Evolutionary conservation across 768 basidiomycete genomes (phyloP).

Genomic region (Russula virescens): DNA sequence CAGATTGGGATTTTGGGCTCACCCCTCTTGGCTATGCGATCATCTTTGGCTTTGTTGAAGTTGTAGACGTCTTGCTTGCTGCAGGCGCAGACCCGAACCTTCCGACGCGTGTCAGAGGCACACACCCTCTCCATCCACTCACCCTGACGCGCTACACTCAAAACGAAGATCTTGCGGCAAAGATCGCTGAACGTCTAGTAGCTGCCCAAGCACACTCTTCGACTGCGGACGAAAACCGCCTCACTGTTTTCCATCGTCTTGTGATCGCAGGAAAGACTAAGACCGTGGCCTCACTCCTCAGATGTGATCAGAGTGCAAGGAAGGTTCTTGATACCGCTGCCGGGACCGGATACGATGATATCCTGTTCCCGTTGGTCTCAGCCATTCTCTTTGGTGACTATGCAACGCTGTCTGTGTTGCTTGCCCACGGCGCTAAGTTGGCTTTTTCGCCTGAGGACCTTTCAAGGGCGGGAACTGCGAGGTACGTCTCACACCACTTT

Average conservation of each 20-base stretch:
- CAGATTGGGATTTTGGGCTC: slow-evolving; percentile 57
- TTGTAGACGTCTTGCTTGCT: slow-evolving; percentile 42
- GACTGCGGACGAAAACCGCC: slow-evolving; percentile 28
- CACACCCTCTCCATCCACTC: slow-evolving; percentile 28
- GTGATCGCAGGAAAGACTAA: slow-evolving; percentile 26
- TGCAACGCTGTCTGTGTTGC: slow-evolving; percentile 29
- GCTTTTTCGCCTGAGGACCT: slow-evolving; percentile 27
- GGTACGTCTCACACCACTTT: background rate
- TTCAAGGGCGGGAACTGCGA: slow-evolving; percentile 26
- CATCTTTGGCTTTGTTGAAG: slow-evolving; percentile 39
- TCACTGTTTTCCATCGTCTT: slow-evolving; percentile 32
- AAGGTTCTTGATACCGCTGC: slow-evolving; percentile 29
- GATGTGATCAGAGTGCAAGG: slow-evolving; percentile 30
- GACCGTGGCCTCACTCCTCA: slow-evolving; percentile 29
- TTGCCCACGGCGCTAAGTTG: slow-evolving; percentile 31
- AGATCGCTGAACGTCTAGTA: slow-evolving; percentile 30
- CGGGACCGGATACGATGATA: slow-evolving; percentile 2
- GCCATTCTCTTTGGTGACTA: slow-evolving; percentile 27
- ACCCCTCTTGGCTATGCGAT: slow-evolving; percentile 49
- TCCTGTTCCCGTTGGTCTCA: slow-evolving; percentile 30
- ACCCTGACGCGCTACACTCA: slow-evolving; percentile 27
- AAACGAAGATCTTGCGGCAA: slow-evolving; percentile 25
- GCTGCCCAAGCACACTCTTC: slow-evolving; percentile 29
- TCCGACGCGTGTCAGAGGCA: slow-evolving; percentile 31
- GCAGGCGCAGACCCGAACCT: slow-evolving; percentile 43